Percentiles rank a stretch among this genome's conserved stretches.
Conservation (phyloP, 352 stramenopile species). For the Pythium aristosporum region DNA sequence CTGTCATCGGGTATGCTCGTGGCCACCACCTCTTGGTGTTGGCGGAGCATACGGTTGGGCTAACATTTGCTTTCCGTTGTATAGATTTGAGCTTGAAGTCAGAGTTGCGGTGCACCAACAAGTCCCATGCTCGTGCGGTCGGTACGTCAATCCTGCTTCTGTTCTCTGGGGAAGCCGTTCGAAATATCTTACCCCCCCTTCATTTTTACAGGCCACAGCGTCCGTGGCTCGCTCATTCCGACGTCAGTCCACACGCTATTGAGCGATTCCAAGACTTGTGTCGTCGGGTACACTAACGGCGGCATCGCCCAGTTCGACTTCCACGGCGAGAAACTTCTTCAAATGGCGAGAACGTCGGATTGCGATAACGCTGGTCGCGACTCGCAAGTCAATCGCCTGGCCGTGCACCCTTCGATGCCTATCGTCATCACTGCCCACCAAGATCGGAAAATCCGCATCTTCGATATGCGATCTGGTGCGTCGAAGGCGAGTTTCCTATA, state of each 20-base stretch:
- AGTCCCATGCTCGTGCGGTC: conserved; percentile 45
- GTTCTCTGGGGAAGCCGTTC: neutral
- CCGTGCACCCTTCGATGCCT: conserved; percentile 81
- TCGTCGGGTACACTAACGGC: conserved; percentile 77
- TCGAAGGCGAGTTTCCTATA: neutral
- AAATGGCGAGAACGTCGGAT: conserved; percentile 67
- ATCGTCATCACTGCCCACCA: conserved; percentile 79
- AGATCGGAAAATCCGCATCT: conserved; percentile 83
- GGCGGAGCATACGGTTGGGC: neutral
- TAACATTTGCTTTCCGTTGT: neutral
- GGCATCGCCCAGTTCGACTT: conserved; percentile 73
- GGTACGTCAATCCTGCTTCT: conserved; percentile 29
- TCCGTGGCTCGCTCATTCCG: conserved; percentile 54
- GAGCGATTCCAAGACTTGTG: conserved; percentile 77
- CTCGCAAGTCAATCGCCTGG: conserved; percentile 70
- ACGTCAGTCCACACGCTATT: conserved; percentile 74
- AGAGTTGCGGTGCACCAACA: conserved; percentile 60
- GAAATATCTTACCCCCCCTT: neutral
- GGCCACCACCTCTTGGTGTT: neutral
- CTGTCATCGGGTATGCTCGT: conserved; percentile 57
- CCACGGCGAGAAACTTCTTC: conserved; percentile 72
- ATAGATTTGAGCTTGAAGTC: conserved; percentile 76
- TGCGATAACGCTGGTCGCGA: conserved; percentile 56
- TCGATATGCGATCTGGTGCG: conserved; percentile 78
- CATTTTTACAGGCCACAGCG: conserved; percentile 30